Evolutionary conservation across 2,329 filamentous ascomycete genomes (phyloP).

Genomic region (Berkeleyomyces rouxiae): DNA sequence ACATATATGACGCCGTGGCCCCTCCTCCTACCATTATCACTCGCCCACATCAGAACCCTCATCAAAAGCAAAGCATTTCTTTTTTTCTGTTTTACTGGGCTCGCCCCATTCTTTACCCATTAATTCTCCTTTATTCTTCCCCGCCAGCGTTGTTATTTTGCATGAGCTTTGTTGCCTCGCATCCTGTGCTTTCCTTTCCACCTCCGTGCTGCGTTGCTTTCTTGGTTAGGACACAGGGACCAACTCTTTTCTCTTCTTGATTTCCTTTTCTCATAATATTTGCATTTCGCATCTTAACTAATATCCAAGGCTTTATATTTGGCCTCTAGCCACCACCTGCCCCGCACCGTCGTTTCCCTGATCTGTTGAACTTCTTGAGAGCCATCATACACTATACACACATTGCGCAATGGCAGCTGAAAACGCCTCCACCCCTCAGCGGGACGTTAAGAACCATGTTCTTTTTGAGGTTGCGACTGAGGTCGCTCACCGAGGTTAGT

Average conservation of each 20-base stretch:
- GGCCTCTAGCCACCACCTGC: neutral
- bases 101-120: neutral
- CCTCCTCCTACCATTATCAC: neutral
- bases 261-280: neutral
- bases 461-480: constrained; percentile 96
- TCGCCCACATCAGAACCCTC: neutral
- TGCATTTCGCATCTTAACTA: neutral
- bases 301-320: constrained; percentile 3
- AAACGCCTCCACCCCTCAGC: constrained; percentile 28
- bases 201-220: neutral
- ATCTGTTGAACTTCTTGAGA: neutral
- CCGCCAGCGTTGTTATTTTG: constrained; percentile 10
- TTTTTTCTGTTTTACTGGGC: neutral
- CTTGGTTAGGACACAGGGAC: constrained; percentile 1
- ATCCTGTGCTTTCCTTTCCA: neutral
- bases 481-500: constrained; percentile 81
- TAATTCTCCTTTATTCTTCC: constrained; percentile 8
- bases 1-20: neutral
- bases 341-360: neutral
- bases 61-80: neutral
- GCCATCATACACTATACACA: neutral
- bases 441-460: constrained; percentile 84
- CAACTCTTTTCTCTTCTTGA: neutral
- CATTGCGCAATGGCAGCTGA: constrained; percentile 12
- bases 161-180: constrained; percentile 6